Base-by-base conservation (phyloP, 2,329 filamentous ascomycete genomes). In the Gnomoniopsis smithogilvyi region DNA sequence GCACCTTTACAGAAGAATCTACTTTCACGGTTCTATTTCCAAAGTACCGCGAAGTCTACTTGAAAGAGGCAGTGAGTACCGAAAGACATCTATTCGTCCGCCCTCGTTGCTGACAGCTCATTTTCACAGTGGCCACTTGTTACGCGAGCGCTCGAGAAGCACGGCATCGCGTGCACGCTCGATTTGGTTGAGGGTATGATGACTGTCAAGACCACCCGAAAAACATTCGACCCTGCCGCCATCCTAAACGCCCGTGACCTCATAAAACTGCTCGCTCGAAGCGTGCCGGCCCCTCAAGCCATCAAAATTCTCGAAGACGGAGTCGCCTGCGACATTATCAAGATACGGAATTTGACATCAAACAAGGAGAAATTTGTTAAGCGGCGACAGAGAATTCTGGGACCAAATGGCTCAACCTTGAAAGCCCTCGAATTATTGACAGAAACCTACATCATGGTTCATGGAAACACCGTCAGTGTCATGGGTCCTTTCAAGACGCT, bases 311-410 rank as follows among this genome's bases (percentile, higher is more conserved):
- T 99, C 60, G 90, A 98, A 50, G 95, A 99, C 72, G 92, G 89
- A 26, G 82, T 94, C 51, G 93, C 93, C 12, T 93, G 91, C 79
- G 95, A 99, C 74, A 89, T 99, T 60, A 94, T 99, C 79, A 98
- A 97, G 80, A 96, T 97, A 67, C 84, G 92, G 62, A 94, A 86
- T 69, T 81, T 97, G 51, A 92, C 98, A 30, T 83, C 90, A 63
- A 97, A 94, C 75, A 97, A 97, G 75, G 93, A 98, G 65, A 86
- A 92, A 59, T 99, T 98, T 69, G 91, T 96, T 54, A 99, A 99
- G 80, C 83, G 95, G 58, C 85, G 95, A 51, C 95, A 99, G 76
- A 83, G 95, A 58, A 95, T 99, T 60, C 80, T 99, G 24, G 95
- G 95, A 0, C 93, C 94, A 17, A 90, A 91, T 64, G 95, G 94